A percentile compares a stretch with the other conserved stretches of the same genome.
Conservation (phyloP, 225 moss, liverwort and hornwort genomes). For the Thuidium tamariscinum region DNA sequence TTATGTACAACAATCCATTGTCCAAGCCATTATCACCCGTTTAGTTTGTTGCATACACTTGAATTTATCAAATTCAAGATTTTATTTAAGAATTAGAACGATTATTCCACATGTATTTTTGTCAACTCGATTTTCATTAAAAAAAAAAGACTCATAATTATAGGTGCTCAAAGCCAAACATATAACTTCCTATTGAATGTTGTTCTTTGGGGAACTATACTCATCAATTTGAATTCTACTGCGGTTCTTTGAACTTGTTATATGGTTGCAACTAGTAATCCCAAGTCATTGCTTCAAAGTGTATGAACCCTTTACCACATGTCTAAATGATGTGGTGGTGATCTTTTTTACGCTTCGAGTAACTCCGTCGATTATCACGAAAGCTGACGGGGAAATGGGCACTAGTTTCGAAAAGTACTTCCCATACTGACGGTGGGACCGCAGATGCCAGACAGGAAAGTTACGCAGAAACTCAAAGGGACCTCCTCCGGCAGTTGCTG, state of each 20-base stretch:
- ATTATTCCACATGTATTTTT: too few relatives aligned
- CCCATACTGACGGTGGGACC: too few relatives aligned
- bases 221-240: background rate
- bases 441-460: background rate
- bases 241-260: too few relatives aligned
- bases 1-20: background rate
- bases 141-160: background rate
- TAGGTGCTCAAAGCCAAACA: rapidly evolving
- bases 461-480: background rate
- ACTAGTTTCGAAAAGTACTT: background rate
- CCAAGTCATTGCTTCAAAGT: background rate
- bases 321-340: rapidly evolving
- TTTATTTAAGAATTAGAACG: rapidly evolving
- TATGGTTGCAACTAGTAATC: background rate
- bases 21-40: too few relatives aligned
- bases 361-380: background rate
- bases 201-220: too few relatives aligned
- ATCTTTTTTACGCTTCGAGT: background rate
- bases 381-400: background rate
- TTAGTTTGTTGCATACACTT: rapidly evolving
- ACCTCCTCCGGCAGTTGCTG: background rate
- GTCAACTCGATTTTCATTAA: background rate
- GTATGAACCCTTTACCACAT: background rate
- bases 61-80: background rate
- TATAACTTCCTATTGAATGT: too few relatives aligned